Conservation (phyloP, 192 early-diverging fungal species). For the Coemansia sp. region DNA sequence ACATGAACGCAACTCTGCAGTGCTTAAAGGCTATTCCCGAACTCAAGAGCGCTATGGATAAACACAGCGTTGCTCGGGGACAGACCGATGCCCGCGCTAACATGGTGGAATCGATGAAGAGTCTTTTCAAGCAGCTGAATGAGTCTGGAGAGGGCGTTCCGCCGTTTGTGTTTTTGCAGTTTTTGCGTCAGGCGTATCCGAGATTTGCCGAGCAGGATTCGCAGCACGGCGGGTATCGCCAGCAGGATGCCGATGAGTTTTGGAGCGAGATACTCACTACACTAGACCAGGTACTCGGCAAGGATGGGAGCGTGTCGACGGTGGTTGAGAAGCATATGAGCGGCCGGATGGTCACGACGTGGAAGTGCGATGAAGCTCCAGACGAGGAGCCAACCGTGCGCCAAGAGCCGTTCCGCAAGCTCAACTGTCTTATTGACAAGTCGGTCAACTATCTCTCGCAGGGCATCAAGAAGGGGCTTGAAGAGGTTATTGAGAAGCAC, state of each 20-base stretch:
- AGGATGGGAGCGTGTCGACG: slow-evolving; percentile 1
- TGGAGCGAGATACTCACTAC: slow-evolving; percentile 84
- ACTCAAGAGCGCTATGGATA: slow-evolving; percentile 63
- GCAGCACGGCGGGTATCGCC: slow-evolving; percentile 68
- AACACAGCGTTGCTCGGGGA: slow-evolving; percentile 24
- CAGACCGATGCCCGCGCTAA: slow-evolving; percentile 48
- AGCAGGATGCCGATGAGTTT: slow-evolving; percentile 99
- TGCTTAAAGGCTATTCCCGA: slow-evolving; percentile 88
- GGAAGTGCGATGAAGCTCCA: slow-evolving; percentile 66
- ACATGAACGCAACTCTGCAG: slow-evolving; percentile 91
- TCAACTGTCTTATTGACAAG: slow-evolving; percentile 69
- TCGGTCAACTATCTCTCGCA: slow-evolving; percentile 47
- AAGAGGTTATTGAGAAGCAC: slow-evolving; percentile 86
- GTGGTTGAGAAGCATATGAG: slow-evolving; percentile 81
- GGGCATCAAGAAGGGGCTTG: slow-evolving; percentile 60
- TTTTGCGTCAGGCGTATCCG: slow-evolving; percentile 77
- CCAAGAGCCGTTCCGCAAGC: slow-evolving; percentile 74
- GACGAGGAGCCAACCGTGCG: slow-evolving; percentile 64
- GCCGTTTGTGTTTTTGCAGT: slow-evolving; percentile 77
- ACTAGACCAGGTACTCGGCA: slow-evolving; percentile 37
- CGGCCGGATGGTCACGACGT: slow-evolving; percentile 60
- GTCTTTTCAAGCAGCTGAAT: slow-evolving; percentile 72
- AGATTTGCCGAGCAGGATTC: slow-evolving; percentile 82
- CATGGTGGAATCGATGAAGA: slow-evolving; percentile 67
- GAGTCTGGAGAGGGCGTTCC: slow-evolving; percentile 69